A percentile compares a stretch with the other conserved stretches of the same genome.
Conservation (phyloP, 768 basidiomycete species). For the Amanita inopinata region DNA sequence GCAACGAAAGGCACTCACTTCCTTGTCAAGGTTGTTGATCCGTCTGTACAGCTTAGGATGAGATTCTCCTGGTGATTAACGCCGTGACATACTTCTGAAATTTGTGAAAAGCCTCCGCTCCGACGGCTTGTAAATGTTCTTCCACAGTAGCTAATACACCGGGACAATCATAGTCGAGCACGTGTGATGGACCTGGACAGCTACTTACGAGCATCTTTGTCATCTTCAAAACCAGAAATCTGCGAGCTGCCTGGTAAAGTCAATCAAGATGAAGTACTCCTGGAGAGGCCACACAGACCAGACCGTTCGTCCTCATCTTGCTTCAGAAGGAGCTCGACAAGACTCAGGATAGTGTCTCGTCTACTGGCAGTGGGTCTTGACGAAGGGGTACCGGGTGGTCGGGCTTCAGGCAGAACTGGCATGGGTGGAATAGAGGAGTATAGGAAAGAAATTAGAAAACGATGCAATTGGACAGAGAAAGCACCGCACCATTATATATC, state of each 20-base stretch:
- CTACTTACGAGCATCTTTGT: slow-evolving; percentile 55
- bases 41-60: slow-evolving; percentile 25
- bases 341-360: slow-evolving; percentile 37
- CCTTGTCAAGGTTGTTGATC: slow-evolving; percentile 54
- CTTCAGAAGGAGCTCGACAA: slow-evolving; percentile 41
- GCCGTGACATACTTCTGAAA: slow-evolving; percentile 43
- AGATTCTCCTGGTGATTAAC: slow-evolving; percentile 8
- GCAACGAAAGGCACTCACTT: slow-evolving; percentile 26
- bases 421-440: slow-evolving; percentile 1
- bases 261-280: neutral
- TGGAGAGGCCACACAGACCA: slow-evolving; percentile 18
- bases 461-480: neutral
- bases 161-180: slow-evolving; percentile 3
- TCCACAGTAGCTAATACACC: slow-evolving; percentile 44
- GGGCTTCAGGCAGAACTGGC: neutral
- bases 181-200: neutral
- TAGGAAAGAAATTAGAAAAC: neutral
- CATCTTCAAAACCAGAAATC: slow-evolving; percentile 48
- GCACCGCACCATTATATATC: slow-evolving; percentile 2
- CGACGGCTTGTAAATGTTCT: slow-evolving; percentile 58
- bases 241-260: slow-evolving; percentile 24
- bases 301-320: slow-evolving; percentile 22
- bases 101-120: slow-evolving; percentile 53
- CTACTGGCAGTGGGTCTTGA: slow-evolving; percentile 17
- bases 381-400: slow-evolving; percentile 3